A percentile compares a stretch with the other conserved stretches of the same genome.
Conservation (phyloP, 2,329 filamentous ascomycete species). For the Hypoxylon sp. region DNA sequence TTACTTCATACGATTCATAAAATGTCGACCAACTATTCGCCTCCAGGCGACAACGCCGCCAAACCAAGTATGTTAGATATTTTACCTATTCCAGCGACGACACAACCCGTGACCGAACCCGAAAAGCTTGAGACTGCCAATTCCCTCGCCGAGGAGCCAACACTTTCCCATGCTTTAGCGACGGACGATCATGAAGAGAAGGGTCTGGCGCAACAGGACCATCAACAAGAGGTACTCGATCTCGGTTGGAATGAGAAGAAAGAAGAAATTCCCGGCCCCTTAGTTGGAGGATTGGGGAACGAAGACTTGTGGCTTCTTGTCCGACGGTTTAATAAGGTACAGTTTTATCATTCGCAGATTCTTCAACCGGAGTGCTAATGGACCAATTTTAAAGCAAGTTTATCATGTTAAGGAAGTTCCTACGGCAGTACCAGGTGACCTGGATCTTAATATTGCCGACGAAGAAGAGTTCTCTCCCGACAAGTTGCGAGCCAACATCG, state of each 20-base stretch:
- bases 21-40: constrained; percentile 33
- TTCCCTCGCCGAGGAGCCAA: constrained; percentile 44
- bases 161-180: constrained; percentile 55
- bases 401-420: constrained; percentile 74
- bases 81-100: constrained; percentile 47
- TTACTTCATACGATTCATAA: not conserved
- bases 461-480: constrained; percentile 87
- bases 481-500: constrained; percentile 79
- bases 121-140: constrained; percentile 36
- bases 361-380: constrained; percentile 17
- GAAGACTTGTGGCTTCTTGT: constrained; percentile 78
- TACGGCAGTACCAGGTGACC: constrained; percentile 66
- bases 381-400: constrained; percentile 53
- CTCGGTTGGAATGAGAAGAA: constrained; percentile 74
- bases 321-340: constrained; percentile 76
- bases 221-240: constrained; percentile 66
- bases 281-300: constrained; percentile 74
- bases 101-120: constrained; percentile 45
- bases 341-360: not conserved
- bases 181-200: constrained; percentile 53
- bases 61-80: too few relatives aligned
- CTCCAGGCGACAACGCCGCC: too few relatives aligned
- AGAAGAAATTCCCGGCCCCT: constrained; percentile 62
- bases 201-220: constrained; percentile 55
- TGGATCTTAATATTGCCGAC: constrained; percentile 83